Evolutionary conservation across 2,329 filamentous ascomycete species (phyloP), one percentile per base, ranked within the genome.

Genomic region (Akanthomyces muscarius): DNA sequence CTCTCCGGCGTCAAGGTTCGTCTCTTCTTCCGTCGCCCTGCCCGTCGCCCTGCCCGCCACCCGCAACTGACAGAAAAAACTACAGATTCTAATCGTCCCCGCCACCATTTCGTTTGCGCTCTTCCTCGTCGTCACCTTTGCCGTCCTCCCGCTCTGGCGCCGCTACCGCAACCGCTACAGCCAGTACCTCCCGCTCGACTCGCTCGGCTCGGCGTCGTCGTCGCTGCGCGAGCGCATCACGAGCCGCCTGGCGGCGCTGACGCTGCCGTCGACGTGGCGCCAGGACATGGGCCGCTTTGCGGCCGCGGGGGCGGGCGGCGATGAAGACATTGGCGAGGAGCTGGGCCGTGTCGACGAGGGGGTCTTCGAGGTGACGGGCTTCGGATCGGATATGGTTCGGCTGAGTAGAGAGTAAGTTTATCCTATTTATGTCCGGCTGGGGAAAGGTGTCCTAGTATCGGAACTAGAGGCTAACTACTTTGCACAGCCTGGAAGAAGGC

Each of bases 181-280:
- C 71, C 87, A 90, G 65, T 92, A 92, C 71, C 83, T 92, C 1
- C 89, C 89, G 0, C 76, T 92, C 66, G 83, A 89, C 65, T 78
- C 81, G 38, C 84, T 89, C 21, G 28, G 36, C 65, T 84, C 84
- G 25, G 83, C 79, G 57, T 82, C 82, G 57, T 87, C 83, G 8
- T 78, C 85, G 65, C 68, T 87, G 28, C 81, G 86, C 33, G 76
- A 82, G 54, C 78, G 84, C 65, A 69, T 85, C 65, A 66, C 70
- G n/a, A 65, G 67, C 44, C 70, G 71, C 38, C 67, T 76, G 48
- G 62, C 73, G 45, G 67, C 66, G 41, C 61, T 73, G 56, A 66
- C 64, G 7, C 55, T 81, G 4, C 80, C 80, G 2, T 79, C 81
- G 63, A 70, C 78, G 51, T 83, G 83, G 83, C 77, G 82, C 54